Conservation (phyloP, 768 basidiomycete species). For the Solioccasus polychromus region DNA sequence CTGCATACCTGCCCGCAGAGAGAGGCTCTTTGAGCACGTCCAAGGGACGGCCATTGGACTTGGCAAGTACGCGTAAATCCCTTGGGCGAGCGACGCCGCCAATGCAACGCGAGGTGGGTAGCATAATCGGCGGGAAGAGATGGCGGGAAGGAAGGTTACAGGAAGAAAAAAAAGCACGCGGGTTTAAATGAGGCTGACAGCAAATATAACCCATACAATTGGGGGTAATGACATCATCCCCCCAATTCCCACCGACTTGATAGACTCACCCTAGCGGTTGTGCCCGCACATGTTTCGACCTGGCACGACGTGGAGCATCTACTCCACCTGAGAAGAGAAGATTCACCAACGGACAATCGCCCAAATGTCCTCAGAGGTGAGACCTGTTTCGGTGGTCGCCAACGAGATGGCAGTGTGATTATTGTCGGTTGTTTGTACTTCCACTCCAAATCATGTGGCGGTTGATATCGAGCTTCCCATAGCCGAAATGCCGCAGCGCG, state of each 20-base stretch:
- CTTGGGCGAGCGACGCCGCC: constrained; percentile 39
- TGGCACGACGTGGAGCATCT: no score
- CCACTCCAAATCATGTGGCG: constrained; percentile 4
- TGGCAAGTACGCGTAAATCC: constrained; percentile 35
- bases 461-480: background rate
- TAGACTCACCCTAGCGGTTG: no score
- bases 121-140: constrained; percentile 12
- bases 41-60: constrained; percentile 36
- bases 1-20: constrained; percentile 33
- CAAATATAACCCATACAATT: background rate
- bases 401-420: no score
- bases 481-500: background rate
- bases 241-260: constrained; percentile 3
- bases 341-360: no score
- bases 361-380: no score
- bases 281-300: no score
- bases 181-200: constrained; percentile 10
- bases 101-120: constrained; percentile 31
- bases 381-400: no score
- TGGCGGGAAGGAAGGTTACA: background rate
- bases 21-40: constrained; percentile 26
- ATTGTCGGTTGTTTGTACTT: no score
- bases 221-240: constrained; percentile 23
- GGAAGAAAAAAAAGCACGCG: background rate
- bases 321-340: no score